Percentiles rank a stretch among this genome's conserved stretches.
Evolutionary conservation across 352 stramenopile genomes (phyloP).

Genomic region (Globisporangium cylindrosporum): DNA sequence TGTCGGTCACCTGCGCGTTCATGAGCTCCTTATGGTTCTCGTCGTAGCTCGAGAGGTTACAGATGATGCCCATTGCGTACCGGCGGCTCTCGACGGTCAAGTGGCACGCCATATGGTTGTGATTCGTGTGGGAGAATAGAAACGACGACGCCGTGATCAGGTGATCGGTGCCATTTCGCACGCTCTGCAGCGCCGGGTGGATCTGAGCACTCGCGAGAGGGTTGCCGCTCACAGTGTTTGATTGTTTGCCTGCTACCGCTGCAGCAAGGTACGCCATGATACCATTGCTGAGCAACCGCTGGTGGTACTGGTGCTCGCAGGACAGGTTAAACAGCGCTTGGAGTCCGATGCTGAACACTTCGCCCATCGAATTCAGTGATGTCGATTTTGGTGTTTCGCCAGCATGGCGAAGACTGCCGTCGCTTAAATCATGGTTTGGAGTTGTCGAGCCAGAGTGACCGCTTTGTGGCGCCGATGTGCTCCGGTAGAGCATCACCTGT

Average conservation of each 20-base stretch:
- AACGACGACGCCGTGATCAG: constrained; percentile 17
- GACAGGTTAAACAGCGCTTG: constrained; percentile 79
- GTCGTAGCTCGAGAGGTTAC: constrained; percentile 72
- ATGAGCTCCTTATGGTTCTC: constrained; percentile 84
- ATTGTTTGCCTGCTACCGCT: constrained; percentile 35
- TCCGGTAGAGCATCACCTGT: constrained; percentile 40
- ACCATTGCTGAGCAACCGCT: constrained; percentile 66
- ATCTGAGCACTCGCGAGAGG: not conserved
- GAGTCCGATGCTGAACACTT: constrained; percentile 68
- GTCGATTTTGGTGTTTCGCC: not conserved
- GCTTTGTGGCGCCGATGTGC: constrained; percentile 6
- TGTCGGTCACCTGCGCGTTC: constrained; percentile 59
- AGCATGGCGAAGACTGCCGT: not conserved
- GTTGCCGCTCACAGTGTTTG: not conserved
- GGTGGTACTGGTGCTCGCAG: constrained; percentile 63
- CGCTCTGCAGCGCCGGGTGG: not conserved
- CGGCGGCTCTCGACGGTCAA: constrained; percentile 46
- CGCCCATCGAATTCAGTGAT: constrained; percentile 28
- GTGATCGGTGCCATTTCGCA: not conserved
- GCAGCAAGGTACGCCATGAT: constrained; percentile 67
- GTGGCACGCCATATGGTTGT: constrained; percentile 6
- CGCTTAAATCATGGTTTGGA: not conserved
- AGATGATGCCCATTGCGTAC: constrained; percentile 66
- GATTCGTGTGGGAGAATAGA: constrained; percentile 9
- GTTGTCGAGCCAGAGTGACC: constrained; percentile 3